Base-by-base conservation (phyloP, 257 asterid species). In the Primulina tabacum region DNA sequence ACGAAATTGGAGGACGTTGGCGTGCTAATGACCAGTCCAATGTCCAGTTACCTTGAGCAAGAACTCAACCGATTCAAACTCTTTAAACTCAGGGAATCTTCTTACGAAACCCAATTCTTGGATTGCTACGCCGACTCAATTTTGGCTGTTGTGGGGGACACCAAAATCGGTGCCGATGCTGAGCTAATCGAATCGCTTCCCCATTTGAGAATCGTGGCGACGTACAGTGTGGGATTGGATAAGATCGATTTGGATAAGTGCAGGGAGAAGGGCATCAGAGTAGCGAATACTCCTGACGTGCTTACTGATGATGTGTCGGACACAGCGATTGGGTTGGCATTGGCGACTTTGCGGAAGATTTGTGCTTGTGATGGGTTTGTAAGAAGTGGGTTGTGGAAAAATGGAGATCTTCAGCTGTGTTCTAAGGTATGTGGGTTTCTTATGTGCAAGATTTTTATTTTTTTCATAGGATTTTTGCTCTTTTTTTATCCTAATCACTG, bases 271-370 rank as follows among this genome's bases (percentile, higher is more conserved):
- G 89, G 95, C 40, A 87, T 91, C 83, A 80, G 76, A 76, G 95
- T 91, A 57, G 83, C 93, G 37, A 86, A 91, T 75, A 89, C 96
- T 2, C 97, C 97, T n/a, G 90, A 91, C 70, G 97, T 91, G 79
- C 82, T 89, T 40, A 87, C 97, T 0, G 90, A 78, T 34, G 95
- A 87, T 74, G 96, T 91, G 56, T 92, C 97, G 14, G 96, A 89
- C 74, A 35, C 77, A 29, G 95, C 96, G 0, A 79, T 89, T 14
- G 88, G 83, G 32, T 64, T 89, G 80, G 65, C 78, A 12, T 64
- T 87, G 47, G 81, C 92, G 6, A 75, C 84, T 10, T 50, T 83
- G 77, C 78, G 95, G 80, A 84, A 69, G 76, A 77, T 85, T 17
- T 85, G 92, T 78, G 76, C 71, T 32, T 76, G 79, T 59, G 88